phyloP scores from a whole-genome alignment of 1,139 yeast species.

The Yamadazyma diospyri region DNA sequence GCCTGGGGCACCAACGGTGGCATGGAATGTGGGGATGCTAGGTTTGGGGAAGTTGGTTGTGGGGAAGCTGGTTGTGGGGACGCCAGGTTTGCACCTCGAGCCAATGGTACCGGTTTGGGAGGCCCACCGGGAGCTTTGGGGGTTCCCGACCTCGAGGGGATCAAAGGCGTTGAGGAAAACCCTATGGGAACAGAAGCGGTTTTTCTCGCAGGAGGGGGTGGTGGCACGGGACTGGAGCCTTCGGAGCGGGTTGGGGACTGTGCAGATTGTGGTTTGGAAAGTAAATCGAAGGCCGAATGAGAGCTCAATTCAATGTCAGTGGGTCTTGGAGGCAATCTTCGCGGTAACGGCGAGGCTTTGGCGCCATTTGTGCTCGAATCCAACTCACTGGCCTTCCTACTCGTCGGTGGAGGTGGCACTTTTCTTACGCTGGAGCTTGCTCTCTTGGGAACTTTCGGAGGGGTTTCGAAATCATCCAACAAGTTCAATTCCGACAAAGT shows the following conservation, averaged over 20 bases:
- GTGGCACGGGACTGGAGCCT: background rate
- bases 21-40: slow-evolving; percentile 3
- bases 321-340: slow-evolving; percentile 24
- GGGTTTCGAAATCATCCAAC: slow-evolving; percentile 25
- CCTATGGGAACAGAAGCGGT: slow-evolving; percentile 25
- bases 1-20: background rate
- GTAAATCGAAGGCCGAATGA: background rate
- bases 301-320: slow-evolving; percentile 14
- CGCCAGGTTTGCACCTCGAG: no score
- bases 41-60: slow-evolving; percentile 6
- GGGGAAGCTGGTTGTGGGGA: slow-evolving; percentile 11
- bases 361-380: slow-evolving; percentile 5
- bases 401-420: slow-evolving; percentile 38
- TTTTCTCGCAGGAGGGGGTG: background rate
- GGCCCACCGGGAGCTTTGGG: slow-evolving; percentile 17
- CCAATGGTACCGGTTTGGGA: no score
- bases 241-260: slow-evolving; percentile 6
- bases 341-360: slow-evolving; percentile 12
- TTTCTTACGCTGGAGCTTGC: slow-evolving; percentile 16
- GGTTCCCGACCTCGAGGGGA: slow-evolving; percentile 35
- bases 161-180: slow-evolving; percentile 37
- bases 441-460: slow-evolving; percentile 25
- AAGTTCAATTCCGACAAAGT: slow-evolving; percentile 38
- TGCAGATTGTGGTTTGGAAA: background rate
- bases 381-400: slow-evolving; percentile 19